Evolutionary conservation across 495 filamentous ascomycete species (phyloP).

Genomic region (Xylaria scruposa): DNA sequence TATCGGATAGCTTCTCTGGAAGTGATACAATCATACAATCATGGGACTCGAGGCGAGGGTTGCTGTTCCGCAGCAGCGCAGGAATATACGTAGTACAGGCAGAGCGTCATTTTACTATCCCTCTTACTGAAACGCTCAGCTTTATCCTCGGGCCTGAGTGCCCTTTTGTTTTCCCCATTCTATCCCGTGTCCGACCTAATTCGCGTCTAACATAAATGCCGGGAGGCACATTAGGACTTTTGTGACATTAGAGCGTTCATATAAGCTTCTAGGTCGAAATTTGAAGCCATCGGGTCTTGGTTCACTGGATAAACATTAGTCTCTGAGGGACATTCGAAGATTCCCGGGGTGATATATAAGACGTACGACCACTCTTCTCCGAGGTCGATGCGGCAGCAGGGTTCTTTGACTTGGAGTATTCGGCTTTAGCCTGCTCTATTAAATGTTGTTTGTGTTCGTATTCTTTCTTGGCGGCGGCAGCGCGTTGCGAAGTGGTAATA

Average conservation of each 20-base stretch:
- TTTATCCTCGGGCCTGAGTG: constrained; percentile 21
- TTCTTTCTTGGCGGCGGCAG: constrained; percentile 72
- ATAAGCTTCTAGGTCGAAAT: constrained; percentile 90
- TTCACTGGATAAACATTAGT: constrained; percentile 64
- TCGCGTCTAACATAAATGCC: constrained; percentile 18
- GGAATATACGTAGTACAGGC: constrained; percentile 20
- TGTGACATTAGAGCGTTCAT: constrained; percentile 67
- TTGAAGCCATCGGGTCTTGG: constrained; percentile 80
- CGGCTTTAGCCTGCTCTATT: constrained; percentile 89
- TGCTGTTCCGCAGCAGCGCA: constrained; percentile 17
- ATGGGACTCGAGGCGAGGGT: constrained; percentile 21
- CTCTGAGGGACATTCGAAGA: background rate
- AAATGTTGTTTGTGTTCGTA: constrained; percentile 85
- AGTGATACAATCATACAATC: constrained; percentile 49
- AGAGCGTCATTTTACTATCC: constrained; percentile 10
- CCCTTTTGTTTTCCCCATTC: constrained; percentile 24
- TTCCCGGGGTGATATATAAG: background rate
- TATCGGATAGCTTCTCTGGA: constrained; percentile 46
- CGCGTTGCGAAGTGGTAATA: constrained; percentile 70
- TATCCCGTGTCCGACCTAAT: constrained; percentile 18
- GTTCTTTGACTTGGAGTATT: constrained; percentile 83
- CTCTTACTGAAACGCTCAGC: constrained; percentile 20
- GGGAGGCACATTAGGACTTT: constrained; percentile 42
- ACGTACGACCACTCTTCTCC: constrained; percentile 67
- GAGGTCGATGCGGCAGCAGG: constrained; percentile 56